A percentile compares a stretch with the other conserved stretches of the same genome.
Conservation (phyloP, 73 alveolate species). For the Paramecium sexaurelia region DNA sequence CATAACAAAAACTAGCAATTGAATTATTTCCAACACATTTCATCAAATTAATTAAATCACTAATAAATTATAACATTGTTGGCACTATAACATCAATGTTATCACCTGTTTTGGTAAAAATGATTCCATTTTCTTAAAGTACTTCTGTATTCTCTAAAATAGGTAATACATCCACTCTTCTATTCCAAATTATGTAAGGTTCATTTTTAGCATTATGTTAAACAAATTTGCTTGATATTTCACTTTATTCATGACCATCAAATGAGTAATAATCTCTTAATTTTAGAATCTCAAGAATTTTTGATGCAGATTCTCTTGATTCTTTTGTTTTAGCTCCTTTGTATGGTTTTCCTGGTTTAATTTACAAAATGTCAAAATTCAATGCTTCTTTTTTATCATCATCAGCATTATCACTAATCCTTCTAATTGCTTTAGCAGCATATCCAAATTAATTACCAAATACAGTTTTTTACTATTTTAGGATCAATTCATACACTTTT, state of each 20-base stretch:
- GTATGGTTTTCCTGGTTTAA: slow-evolving; percentile 7
- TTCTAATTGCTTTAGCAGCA: not conserved
- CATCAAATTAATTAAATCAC: slow-evolving; percentile 8
- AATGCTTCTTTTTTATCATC: not conserved
- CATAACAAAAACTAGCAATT: slow-evolving; percentile 20
- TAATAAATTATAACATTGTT: slow-evolving; percentile 26
- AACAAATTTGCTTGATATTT: not conserved
- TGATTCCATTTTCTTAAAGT: not conserved
- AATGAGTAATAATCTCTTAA: slow-evolving; percentile 36
- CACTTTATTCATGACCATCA: slow-evolving; percentile 17
- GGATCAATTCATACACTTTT: not conserved
- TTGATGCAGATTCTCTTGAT: not conserved
- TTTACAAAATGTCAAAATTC: not conserved
- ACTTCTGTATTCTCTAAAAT: slow-evolving; percentile 32
- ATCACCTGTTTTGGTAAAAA: not conserved
- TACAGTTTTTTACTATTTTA: not conserved
- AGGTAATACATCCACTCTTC: not conserved
- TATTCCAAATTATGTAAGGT: slow-evolving; percentile 15
- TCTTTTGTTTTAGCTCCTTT: not conserved
- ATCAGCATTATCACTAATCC: not conserved
- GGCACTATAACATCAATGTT: slow-evolving; percentile 24
- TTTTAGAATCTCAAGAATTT: not conserved
- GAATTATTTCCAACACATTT: slow-evolving; percentile 11
- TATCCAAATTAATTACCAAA: slow-evolving; percentile 43
- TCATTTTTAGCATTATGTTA: not conserved